phyloP scores from a whole-genome alignment of 345 rosid genomes.

The Clausena lansium region DNA sequence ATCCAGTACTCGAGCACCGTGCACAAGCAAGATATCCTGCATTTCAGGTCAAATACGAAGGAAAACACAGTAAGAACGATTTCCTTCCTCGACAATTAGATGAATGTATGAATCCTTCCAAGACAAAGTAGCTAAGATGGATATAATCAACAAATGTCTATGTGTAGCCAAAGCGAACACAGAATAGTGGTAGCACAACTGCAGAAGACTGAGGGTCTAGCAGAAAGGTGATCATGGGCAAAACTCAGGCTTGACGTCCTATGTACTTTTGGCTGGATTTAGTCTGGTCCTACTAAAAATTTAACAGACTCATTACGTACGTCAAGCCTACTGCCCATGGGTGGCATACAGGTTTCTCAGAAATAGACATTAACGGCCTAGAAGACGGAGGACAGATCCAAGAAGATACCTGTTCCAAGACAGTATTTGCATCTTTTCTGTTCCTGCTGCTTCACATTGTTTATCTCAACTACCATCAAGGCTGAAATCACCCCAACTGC shows the following conservation, averaged over 20 bases:
- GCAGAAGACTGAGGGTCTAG: neutral
- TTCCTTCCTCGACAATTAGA: neutral
- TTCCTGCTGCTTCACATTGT: slow-evolving; percentile 94
- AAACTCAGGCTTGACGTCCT: neutral
- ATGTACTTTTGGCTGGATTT: neutral
- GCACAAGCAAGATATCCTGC: slow-evolving; percentile 98
- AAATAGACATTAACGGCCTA: neutral
- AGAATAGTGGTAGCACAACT: too few species aligned
- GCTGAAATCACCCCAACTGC: slow-evolving; percentile 98
- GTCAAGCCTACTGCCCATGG: neutral
- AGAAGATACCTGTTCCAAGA: slow-evolving; percentile 79
- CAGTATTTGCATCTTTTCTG: slow-evolving; percentile 97
- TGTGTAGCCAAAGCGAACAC: neutral
- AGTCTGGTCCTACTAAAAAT: neutral
- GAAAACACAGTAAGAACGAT: neutral
- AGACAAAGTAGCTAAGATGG: neutral
- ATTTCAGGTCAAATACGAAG: neutral
- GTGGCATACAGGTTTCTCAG: neutral
- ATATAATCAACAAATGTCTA: neutral
- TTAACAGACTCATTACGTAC: neutral
- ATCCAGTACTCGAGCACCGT: slow-evolving; percentile 85
- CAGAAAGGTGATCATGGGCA: neutral
- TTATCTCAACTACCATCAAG: slow-evolving; percentile 94
- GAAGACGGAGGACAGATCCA: neutral
- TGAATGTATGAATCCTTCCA: neutral